Evolutionary conservation across 176 grass and related monocot genomes (phyloP).

Genomic region (Aegilops umbellulata): DNA sequence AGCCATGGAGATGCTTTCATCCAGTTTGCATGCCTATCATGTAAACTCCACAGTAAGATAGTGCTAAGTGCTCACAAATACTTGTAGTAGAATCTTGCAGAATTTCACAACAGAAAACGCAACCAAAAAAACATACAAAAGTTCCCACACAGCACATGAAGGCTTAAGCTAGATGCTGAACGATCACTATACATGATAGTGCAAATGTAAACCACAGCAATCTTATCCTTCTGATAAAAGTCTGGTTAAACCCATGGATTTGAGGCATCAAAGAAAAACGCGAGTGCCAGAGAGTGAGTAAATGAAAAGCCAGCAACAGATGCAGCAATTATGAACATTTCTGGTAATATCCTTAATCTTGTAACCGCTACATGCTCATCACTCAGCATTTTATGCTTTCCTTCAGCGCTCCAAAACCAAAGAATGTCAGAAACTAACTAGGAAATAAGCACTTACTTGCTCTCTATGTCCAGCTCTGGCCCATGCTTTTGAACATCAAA

Average conservation of each 20-base stretch:
- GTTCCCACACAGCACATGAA: not conserved
- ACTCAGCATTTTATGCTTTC: conserved; percentile 22
- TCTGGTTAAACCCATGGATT: not conserved
- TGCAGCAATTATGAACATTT: not conserved
- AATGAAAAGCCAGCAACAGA: conserved; percentile 8
- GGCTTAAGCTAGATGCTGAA: conserved; percentile 1
- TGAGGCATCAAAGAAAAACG: conserved; percentile 16
- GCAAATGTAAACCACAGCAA: not conserved
- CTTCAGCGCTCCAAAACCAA: conserved; percentile 2
- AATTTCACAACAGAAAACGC: not conserved
- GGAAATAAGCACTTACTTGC: conserved; percentile 55
- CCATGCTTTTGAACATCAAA: conserved; percentile 56
- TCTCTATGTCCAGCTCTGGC: conserved; percentile 62
- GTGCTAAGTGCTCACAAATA: conserved; percentile 20
- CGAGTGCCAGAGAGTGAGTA: not conserved
- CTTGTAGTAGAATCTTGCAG: not conserved
- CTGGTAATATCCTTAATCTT: not conserved
- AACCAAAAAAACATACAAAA: not conserved
- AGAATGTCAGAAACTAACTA: conserved; percentile 28
- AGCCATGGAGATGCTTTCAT: conserved; percentile 92
- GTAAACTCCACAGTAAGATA: conserved; percentile 21
- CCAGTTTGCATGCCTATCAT: conserved; percentile 72
- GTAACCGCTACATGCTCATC: not conserved
- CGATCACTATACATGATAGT: not conserved
- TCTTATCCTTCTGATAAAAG: not conserved